Percentiles rank a stretch among this genome's conserved stretches.
These are phyloP conservation scores for Lyophyllum semitale DNA, from an alignment of 768 basidiomycete species.

Conservation along the genomic window DNA sequence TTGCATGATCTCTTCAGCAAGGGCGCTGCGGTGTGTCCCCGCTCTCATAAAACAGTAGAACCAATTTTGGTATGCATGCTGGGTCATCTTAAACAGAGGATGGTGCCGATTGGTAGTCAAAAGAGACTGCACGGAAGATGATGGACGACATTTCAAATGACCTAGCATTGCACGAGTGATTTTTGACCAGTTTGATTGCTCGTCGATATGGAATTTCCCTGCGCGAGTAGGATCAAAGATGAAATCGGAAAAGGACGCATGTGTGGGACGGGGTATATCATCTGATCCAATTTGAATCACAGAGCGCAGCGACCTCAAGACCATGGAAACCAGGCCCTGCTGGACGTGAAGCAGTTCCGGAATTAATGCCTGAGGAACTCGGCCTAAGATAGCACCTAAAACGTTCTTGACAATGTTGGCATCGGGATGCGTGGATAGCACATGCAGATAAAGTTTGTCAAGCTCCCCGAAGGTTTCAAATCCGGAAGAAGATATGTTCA, in stretches of 20 bases:
- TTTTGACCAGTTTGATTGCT: background rate
- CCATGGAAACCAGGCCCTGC: background rate
- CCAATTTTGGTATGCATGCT: background rate
- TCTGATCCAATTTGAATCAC: background rate
- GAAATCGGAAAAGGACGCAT: background rate
- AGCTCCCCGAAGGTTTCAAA: background rate
- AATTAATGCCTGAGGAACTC: background rate
- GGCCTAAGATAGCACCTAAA: background rate
- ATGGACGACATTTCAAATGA: background rate
- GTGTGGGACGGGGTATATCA: background rate
- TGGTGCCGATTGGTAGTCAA: background rate
- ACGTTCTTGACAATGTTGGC: background rate
- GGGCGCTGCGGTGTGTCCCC: background rate
- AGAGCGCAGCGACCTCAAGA: background rate
- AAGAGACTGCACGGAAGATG: background rate
- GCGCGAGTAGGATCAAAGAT: background rate
- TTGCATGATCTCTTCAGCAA: background rate
- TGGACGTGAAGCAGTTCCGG: background rate
- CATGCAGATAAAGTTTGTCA: background rate
- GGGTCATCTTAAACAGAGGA: background rate
- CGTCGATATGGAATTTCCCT: background rate
- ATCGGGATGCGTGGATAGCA: background rate
- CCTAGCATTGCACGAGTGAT: background rate
- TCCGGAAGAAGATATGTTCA: background rate
- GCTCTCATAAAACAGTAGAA: background rate